phyloP scores from a whole-genome alignment of 176 grass and related monocot genomes.

The Dendrocalamus sinicus region DNA sequence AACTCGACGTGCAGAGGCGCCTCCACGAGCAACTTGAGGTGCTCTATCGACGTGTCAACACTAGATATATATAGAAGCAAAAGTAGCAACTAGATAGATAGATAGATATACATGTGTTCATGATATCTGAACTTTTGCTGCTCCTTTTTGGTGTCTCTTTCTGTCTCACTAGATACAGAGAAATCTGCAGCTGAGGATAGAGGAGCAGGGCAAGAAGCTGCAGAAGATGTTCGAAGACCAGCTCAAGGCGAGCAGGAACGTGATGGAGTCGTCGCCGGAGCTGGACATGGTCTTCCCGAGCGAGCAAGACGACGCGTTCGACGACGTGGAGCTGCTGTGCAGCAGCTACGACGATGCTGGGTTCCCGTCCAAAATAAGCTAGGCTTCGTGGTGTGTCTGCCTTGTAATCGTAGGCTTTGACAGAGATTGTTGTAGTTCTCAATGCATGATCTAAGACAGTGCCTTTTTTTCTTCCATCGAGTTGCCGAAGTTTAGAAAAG shows the following conservation, averaged over 20 bases:
- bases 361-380: slow-evolving; percentile 64
- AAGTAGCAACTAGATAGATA: not conserved
- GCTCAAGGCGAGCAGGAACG: slow-evolving; percentile 57
- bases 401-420: slow-evolving; percentile 34
- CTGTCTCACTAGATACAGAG: slow-evolving; percentile 58
- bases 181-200: slow-evolving; percentile 79
- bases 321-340: slow-evolving; percentile 52
- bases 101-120: not conserved
- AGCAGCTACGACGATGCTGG: not conserved
- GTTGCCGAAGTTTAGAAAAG: not conserved
- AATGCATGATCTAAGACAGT: not conserved
- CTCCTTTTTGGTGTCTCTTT: not conserved
- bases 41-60: slow-evolving; percentile 21
- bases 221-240: slow-evolving; percentile 87
- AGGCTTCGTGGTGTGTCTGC: slow-evolving; percentile 13
- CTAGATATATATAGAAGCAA: not conserved
- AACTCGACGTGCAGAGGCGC: slow-evolving; percentile 85
- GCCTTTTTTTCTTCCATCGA: not conserved
- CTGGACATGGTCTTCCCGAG: slow-evolving; percentile 15
- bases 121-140: not conserved
- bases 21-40: slow-evolving; percentile 98
- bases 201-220: slow-evolving; percentile 79
- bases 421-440: slow-evolving; percentile 1
- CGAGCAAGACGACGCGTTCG: slow-evolving; percentile 10
- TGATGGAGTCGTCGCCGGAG: slow-evolving; percentile 23